phyloP scores from a whole-genome alignment of 1,139 yeast species.

The Petasospora fabianii region DNA sequence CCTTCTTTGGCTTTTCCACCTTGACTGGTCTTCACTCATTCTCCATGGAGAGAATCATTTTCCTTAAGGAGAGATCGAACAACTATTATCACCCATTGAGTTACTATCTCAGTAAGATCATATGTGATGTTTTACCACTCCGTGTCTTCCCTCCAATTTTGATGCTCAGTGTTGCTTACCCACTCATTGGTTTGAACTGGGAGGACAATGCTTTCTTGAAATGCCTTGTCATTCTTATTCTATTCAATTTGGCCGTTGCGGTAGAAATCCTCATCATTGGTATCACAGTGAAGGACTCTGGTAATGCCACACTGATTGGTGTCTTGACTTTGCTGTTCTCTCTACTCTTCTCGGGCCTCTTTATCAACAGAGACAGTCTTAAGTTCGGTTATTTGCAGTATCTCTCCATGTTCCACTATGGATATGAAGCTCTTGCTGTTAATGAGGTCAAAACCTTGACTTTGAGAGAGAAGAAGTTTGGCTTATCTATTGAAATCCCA shows the following conservation, averaged over 20 bases:
- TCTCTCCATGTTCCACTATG: constrained; percentile 89
- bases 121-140: constrained; percentile 87
- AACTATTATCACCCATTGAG: constrained; percentile 87
- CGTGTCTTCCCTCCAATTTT: constrained; percentile 87
- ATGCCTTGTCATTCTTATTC: constrained; percentile 62
- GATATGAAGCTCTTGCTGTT: constrained; percentile 86
- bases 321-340: constrained; percentile 81
- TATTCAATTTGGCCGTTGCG: constrained; percentile 85
- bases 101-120: constrained; percentile 77
- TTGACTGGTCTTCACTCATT: constrained; percentile 88
- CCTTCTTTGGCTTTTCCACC: constrained; percentile 91
- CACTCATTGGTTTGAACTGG: constrained; percentile 83
- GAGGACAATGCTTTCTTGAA: constrained; percentile 74
- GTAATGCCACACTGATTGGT: constrained; percentile 87
- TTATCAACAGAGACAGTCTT: constrained; percentile 62
- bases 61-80: constrained; percentile 89
- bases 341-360: constrained; percentile 85
- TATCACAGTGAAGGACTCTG: constrained; percentile 81
- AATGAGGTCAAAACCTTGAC: constrained; percentile 91
- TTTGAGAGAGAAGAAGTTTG: constrained; percentile 83
- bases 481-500: constrained; percentile 93
- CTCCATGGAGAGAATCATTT: constrained; percentile 81
- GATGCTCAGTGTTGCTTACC: constrained; percentile 82
- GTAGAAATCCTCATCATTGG: constrained; percentile 85
- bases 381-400: constrained; percentile 74